Evolutionary conservation across 2,329 filamentous ascomycete genomes (phyloP), one percentile per base, ranked within the genome.

Genomic region (Biscogniauxia sp.): DNA sequence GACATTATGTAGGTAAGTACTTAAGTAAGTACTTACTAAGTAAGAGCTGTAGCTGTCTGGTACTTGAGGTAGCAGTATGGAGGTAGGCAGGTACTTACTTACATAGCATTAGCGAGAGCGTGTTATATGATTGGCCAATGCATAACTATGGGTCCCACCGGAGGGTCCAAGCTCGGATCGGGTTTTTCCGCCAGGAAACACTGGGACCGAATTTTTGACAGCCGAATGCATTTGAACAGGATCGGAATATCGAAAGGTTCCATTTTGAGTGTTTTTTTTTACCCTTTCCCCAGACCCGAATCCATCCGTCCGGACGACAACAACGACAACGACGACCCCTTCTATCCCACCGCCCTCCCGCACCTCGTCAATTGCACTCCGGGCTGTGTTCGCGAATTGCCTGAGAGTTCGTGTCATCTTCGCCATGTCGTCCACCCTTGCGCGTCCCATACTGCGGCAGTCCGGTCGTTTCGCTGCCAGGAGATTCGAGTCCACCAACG

Each of bases 401-500:
- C 57, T 55, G 52, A 51, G 57, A 54, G 57, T 19, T 41, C 45
- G 57, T 55, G 55, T 20, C 20, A 32, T 19, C 52, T 53, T 57
- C 63, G 67, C 54, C 58, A 74, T 73, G 71, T 73, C 72, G 62
- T 69, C 69, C 59, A 26, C 65, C 59, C 64, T 74, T 55, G 65
- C 71, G 64, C 71, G 72, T 41, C 72, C 72, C 53, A 56, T 73
- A 66, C 71, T 74, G 65, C 72, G 73, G 68, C 73, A 74, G 61
- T 70, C 72, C 56, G 66, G 68, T 72, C 76, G 72, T 72, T 74
- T 77, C 69, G 74, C 77, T 65, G 76, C 79, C 74, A 82, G 82
- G 71, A 84, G 86, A 72, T 84, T 85, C 80, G 82, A 88, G 78
- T 88, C 84, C 68, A 84, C 82, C 66, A 75, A 82, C 63, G 70